Base-by-base conservation (phyloP, 2,329 filamentous ascomycete genomes). In the Fusarium temperatum region DNA sequence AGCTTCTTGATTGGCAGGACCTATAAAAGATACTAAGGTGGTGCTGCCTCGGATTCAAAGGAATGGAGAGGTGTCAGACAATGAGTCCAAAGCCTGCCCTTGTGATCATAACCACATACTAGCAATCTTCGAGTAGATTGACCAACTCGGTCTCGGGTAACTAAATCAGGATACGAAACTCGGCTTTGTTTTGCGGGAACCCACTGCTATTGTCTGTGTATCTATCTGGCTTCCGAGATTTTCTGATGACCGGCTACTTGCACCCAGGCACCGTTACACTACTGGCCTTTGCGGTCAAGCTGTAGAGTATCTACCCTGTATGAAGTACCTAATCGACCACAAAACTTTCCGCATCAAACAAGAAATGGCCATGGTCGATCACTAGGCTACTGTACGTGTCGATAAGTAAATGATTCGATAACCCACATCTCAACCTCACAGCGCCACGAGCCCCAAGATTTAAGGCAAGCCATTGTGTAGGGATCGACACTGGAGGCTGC, bases 161-260 rank as follows among this genome's bases (percentile, higher is more conserved):
- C 70, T 67, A 75, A 71, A 65, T 74, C 50, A 56, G 74, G 74
- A 76, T 76, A 76, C 74, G 72, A 76, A 67, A 48, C 54, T 51
- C 44, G 55, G 54, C 32, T 56, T 57, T 50, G 53, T 51, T 58
- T 48, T 54, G 57, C 69, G 63, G 72, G 71, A 76, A 63, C 63
- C 62, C 67, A 57, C 66, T 62, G 72, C 59, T 54, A 72, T 69
- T 47, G 61, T 59, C 50, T 56, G 44, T 60, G 38, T 44, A 59
- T 54, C 32, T 47, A 22, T 28, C 45, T 62, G 55, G 48, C 53
- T 69, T 44, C 63, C 53, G 54, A 60, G 55, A 48, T 57, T 53
- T 38, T 51, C 51, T 71, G 38, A 51, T 56, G 39, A 50, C 45
- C 60, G 68, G 66, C 73, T 68, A 53, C 66, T 66, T 56, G 62